Conservation (phyloP, 2,329 filamentous ascomycete genomes). For the Rhynchosporium agropyri region DNA sequence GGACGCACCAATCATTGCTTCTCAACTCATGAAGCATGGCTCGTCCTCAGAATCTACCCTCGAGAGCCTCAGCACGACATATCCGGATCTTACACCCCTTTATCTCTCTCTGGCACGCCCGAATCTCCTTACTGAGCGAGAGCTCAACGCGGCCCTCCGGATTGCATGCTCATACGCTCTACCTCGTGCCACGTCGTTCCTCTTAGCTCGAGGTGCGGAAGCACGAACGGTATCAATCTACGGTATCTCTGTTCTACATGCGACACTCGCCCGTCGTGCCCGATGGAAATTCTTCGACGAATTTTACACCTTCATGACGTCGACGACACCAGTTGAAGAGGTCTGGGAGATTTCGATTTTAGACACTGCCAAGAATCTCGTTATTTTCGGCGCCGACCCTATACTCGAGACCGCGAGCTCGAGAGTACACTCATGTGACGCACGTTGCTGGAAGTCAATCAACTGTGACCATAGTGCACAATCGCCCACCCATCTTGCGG, state of each 20-base stretch:
- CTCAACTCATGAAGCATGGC: constrained; percentile 14
- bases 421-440: constrained; percentile 5
- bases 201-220: constrained; percentile 14
- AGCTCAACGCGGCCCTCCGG: constrained; percentile 13
- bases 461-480: constrained; percentile 14
- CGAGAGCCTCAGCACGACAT: constrained; percentile 7
- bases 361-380: not conserved
- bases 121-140: not conserved
- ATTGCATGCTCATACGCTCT: constrained; percentile 18
- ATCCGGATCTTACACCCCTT: constrained; percentile 18
- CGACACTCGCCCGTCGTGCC: constrained; percentile 4
- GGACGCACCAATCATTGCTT: constrained; percentile 16
- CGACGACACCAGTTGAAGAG: not conserved
- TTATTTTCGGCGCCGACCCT: constrained; percentile 7
- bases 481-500: constrained; percentile 8
- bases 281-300: constrained; percentile 7
- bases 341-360: not conserved
- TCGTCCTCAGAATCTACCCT: not conserved
- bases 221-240: constrained; percentile 10
- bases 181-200: constrained; percentile 12
- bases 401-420: constrained; percentile 1
- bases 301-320: constrained; percentile 1
- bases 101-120: constrained; percentile 8
- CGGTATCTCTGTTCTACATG: constrained; percentile 11
- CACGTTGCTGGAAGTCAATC: constrained; percentile 15